Evolutionary conservation across 2,329 filamentous ascomycete species (phyloP).

Genomic region (Rhynchosporium agropyri): DNA sequence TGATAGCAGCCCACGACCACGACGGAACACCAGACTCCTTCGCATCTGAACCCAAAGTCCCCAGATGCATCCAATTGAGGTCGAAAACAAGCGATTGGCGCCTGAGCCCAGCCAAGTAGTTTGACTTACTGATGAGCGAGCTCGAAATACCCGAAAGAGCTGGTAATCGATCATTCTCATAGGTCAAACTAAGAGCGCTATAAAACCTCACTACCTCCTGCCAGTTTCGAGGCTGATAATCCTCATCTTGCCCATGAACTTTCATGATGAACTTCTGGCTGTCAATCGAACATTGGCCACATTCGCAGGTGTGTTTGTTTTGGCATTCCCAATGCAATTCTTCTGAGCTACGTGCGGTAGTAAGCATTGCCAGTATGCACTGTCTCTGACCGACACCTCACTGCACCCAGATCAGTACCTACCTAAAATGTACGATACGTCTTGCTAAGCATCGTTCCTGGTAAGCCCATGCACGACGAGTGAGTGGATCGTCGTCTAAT

Average conservation of each 20-base stretch:
- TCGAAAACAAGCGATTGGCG: neutral
- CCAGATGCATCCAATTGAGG: neutral
- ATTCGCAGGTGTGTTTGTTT: neutral
- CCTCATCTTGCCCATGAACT: neutral
- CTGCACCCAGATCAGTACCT: neutral
- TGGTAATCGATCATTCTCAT: neutral
- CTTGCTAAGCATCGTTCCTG: too few relatives aligned
- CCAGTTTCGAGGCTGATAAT: neutral
- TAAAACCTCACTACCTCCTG: neutral
- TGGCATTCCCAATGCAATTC: neutral
- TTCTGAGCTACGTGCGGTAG: too few relatives aligned
- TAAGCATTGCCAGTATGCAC: too few relatives aligned
- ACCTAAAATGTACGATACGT: too few relatives aligned
- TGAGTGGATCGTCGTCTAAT: too few relatives aligned
- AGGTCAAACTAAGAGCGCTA: neutral
- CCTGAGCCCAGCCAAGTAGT: neutral
- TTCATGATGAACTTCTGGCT: too few relatives aligned
- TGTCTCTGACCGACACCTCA: too few relatives aligned
- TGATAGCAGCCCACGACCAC: neutral
- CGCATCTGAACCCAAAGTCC: neutral
- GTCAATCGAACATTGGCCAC: neutral
- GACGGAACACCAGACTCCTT: neutral
- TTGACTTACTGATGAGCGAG: neutral
- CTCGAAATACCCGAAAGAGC: neutral
- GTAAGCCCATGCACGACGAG: too few relatives aligned